Evolutionary conservation across 139 green algal genomes (phyloP).

Genomic region (Pleodorina starrii): DNA sequence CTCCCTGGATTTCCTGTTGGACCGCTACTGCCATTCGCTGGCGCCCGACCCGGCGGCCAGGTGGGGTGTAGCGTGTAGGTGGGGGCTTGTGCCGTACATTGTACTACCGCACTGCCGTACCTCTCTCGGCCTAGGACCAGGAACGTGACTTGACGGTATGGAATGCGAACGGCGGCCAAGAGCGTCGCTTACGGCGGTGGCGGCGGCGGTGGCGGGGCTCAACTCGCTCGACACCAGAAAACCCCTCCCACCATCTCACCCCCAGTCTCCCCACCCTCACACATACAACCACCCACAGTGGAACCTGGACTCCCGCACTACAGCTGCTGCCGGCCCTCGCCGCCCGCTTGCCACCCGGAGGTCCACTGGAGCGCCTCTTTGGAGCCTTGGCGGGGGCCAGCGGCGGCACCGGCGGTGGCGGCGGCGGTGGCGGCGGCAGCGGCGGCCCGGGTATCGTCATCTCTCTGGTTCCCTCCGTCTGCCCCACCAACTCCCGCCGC

Average conservation of each 20-base stretch:
- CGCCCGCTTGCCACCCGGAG: neutral
- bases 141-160: too few species aligned
- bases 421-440: neutral
- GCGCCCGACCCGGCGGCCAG: neutral
- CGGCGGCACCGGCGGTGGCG: neutral
- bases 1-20: slow-evolving; percentile 1
- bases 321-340: slow-evolving; percentile 37
- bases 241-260: neutral
- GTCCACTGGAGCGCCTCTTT: slow-evolving; percentile 18
- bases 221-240: too few species aligned
- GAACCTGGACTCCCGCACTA: slow-evolving; percentile 28
- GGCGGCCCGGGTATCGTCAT: neutral
- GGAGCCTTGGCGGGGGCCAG: neutral
- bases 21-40: slow-evolving; percentile 9
- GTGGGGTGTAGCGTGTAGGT: too few species aligned
- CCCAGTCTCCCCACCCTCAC: neutral
- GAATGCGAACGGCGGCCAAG: too few species aligned
- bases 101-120: too few species aligned
- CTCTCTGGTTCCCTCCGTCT: neutral
- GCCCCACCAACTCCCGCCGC: neutral
- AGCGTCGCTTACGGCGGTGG: neutral
- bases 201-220: too few species aligned
- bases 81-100: too few species aligned
- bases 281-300: neutral
- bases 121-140: too few species aligned